These are phyloP conservation scores for Colletotrichum noveboracense DNA, from an alignment of 2,329 filamentous ascomycete genomes.

Conservation along the genomic window DNA sequence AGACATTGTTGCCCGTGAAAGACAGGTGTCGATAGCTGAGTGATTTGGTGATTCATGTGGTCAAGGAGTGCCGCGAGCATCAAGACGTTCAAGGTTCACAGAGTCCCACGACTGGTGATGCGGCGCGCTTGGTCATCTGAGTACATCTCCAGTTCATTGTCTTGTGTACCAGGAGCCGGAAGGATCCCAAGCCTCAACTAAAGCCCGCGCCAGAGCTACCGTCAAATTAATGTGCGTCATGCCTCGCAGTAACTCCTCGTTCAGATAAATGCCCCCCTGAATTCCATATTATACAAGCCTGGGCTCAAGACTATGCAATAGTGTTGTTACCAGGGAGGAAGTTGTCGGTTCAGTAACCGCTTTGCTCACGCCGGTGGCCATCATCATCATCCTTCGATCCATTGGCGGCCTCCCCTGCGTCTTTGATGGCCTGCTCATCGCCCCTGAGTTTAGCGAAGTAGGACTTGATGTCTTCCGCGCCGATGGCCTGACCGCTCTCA, in stretches of 20 bases:
- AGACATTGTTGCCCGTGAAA: not conserved
- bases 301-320: not conserved
- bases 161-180: not conserved
- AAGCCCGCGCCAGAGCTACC: not conserved
- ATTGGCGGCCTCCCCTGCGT: slow-evolving; percentile 61
- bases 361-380: slow-evolving; percentile 54
- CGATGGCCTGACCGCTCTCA: slow-evolving; percentile 85
- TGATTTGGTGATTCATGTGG: not conserved
- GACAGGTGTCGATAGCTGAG: not conserved
- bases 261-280: not conserved
- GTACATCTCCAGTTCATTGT: not conserved
- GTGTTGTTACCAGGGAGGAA: not conserved
- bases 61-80: not conserved
- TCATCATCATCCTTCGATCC: slow-evolving; percentile 36
- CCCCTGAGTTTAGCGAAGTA: slow-evolving; percentile 96
- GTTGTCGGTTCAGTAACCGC: slow-evolving; percentile 48
- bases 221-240: not conserved
- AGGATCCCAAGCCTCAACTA: not conserved
- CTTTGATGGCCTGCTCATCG: slow-evolving; percentile 76
- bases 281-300: not conserved
- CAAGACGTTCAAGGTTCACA: not conserved
- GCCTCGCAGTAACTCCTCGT: not conserved
- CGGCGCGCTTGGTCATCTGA: not conserved
- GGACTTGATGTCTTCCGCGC: slow-evolving; percentile 93
- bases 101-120: not conserved